Base-by-base conservation (phyloP, 1,139 yeast species). In the Sugiyamaella novakii region DNA sequence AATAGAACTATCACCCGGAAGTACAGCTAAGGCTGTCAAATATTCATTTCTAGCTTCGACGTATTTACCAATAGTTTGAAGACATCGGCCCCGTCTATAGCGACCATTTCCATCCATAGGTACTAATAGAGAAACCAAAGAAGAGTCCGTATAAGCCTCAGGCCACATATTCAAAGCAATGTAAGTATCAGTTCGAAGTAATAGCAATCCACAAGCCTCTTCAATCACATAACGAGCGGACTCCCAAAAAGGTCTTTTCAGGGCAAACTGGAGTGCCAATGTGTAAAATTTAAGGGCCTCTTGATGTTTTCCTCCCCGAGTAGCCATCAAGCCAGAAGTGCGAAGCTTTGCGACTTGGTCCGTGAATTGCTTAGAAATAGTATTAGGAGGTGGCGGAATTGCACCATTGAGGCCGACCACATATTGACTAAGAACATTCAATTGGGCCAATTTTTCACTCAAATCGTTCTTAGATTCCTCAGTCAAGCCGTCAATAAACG, bases 171-270 rank as follows among this genome's bases (percentile, higher is more conserved):
- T 76, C 50, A 77, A 73, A 60, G 84, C 77, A 64, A 89, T 74
- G 60, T 84, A 79, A 0, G 95, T 87, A 62, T 91, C 98, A 18
- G 95, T 82, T 56, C 97, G 77, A 49, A 88, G 84, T 73, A 83
- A 84, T 51, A 91, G 69, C 62, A 88, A 78, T 60, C 80, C 75
- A 43, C 83, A 77, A 49, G 87, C 70, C 65, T 92, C 98, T 61
- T 85, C 91, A 49, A 89, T 69, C 31, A 91, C 84, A 36, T 83
- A 78, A 57, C 81, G 89, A 61, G 89, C 86, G 8, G 91, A 75
- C 66, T 92, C 98, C 77, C 91, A 89, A 60, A 87, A 83, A 28
- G 89, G 82, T 66, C 98, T 79, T 58, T 87, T 81, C 54, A 79
- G 71, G 15, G 91, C 85, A 81, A 89, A 80, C 50, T 87, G 95